Conservation (phyloP, 2,329 filamentous ascomycete species). For the Fusarium brevicatenulatum region DNA sequence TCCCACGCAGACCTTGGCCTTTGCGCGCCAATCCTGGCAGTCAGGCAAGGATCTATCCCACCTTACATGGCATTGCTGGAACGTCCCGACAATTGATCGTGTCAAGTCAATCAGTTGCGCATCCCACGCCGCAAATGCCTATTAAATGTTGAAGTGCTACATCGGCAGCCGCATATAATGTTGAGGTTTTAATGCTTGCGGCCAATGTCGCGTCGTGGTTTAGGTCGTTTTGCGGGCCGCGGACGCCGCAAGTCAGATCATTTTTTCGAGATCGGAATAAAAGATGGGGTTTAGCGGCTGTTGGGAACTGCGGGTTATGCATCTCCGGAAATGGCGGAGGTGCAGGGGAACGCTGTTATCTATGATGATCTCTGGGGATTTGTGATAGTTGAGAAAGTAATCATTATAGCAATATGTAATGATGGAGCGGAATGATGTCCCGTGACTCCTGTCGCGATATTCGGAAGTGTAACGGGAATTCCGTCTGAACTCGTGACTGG, state of each 20-base stretch:
- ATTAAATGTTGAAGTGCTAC: fast-evolving
- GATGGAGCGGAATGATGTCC: fast-evolving
- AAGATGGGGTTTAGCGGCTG: neutral
- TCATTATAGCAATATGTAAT: neutral
- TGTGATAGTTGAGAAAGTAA: fast-evolving
- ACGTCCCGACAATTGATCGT: no score
- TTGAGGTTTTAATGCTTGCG: fast-evolving
- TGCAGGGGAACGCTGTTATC: neutral
- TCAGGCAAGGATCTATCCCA: fast-evolving
- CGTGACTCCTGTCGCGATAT: neutral
- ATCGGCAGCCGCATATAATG: fast-evolving
- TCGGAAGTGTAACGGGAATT: neutral
- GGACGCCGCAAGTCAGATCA: neutral
- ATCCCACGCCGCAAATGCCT: neutral
- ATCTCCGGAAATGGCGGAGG: neutral
- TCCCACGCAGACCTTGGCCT: fast-evolving
- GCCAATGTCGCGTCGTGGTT: neutral
- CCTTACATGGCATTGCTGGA: neutral
- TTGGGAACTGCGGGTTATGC: no score
- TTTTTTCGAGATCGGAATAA: neutral
- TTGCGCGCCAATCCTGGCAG: neutral
- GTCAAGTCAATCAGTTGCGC: fast-evolving
- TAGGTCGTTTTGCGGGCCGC: neutral
- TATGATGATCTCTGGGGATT: fast-evolving
- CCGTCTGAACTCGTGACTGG: neutral